phyloP scores from a whole-genome alignment of 2,329 filamentous ascomycete species.

The Zarea fungicola region DNA sequence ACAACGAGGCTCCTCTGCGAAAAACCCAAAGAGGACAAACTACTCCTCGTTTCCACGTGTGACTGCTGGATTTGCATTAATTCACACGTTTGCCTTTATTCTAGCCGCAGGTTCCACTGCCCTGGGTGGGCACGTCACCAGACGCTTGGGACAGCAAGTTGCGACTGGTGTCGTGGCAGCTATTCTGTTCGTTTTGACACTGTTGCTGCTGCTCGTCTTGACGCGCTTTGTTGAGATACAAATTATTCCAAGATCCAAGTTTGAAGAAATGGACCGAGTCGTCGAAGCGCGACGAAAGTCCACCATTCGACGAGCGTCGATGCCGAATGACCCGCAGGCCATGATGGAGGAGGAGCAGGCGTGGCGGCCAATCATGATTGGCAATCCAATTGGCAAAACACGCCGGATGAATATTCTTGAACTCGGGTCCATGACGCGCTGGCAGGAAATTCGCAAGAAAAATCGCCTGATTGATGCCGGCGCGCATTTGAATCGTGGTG shows the following conservation, averaged over 20 bases:
- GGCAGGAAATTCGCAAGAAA: slow-evolving; percentile 64
- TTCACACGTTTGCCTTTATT: slow-evolving; percentile 65
- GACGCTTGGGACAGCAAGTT: slow-evolving; percentile 60
- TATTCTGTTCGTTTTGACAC: slow-evolving; percentile 59
- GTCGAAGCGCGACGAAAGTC: slow-evolving; percentile 46
- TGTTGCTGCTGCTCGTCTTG: slow-evolving; percentile 57
- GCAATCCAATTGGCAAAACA: slow-evolving; percentile 63
- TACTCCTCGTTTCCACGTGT: slow-evolving; percentile 74
- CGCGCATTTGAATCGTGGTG: slow-evolving; percentile 31
- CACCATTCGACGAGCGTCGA: slow-evolving; percentile 38
- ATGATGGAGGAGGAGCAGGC: slow-evolving; percentile 48
- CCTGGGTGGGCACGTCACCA: slow-evolving; percentile 61
- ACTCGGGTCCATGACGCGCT: slow-evolving; percentile 61
- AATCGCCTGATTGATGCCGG: slow-evolving; percentile 51
- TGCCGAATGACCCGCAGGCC: slow-evolving; percentile 33
- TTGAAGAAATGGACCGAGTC: slow-evolving; percentile 49
- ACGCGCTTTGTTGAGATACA: slow-evolving; percentile 60
- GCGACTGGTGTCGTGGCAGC: slow-evolving; percentile 64
- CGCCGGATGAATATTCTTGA: slow-evolving; percentile 68
- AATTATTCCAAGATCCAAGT: slow-evolving; percentile 61
- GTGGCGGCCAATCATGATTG: slow-evolving; percentile 67
- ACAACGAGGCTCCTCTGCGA: slow-evolving; percentile 36
- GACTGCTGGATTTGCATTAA: slow-evolving; percentile 63
- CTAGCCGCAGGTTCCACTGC: slow-evolving; percentile 64
- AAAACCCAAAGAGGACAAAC: slow-evolving; percentile 50